Conservation (phyloP, 495 filamentous ascomycete genomes). For the Wilcoxina mikolae region DNA sequence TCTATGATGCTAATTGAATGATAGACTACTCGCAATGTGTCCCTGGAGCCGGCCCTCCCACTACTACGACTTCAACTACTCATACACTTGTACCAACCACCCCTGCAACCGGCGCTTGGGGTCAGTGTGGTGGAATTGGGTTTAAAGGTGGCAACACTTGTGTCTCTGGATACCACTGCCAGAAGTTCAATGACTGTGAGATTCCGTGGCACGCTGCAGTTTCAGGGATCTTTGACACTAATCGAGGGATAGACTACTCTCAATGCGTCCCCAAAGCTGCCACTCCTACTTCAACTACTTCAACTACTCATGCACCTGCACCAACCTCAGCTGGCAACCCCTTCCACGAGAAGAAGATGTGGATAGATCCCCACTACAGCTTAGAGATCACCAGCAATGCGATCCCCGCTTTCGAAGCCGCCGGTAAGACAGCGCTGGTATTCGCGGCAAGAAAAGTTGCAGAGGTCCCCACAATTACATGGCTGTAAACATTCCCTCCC, state of each 20-base stretch:
- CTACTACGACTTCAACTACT: not conserved
- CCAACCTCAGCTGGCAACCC: conserved; percentile 33
- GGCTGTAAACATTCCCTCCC: conserved; percentile 41
- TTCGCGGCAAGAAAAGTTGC: conserved; percentile 39
- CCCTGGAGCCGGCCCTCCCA: conserved; percentile 4
- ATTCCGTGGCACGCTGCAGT: too few relatives aligned
- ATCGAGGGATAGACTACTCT: conserved; percentile 12
- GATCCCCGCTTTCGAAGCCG: conserved; percentile 38
- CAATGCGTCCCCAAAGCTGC: conserved; percentile 15
- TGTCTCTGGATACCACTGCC: too few relatives aligned
- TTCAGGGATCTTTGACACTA: too few relatives aligned
- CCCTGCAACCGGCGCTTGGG: not conserved
- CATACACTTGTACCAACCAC: not conserved
- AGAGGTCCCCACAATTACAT: conserved; percentile 52
- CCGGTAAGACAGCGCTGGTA: conserved; percentile 28
- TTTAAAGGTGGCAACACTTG: too few relatives aligned
- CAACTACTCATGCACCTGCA: conserved; percentile 11
- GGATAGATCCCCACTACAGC: conserved; percentile 41
- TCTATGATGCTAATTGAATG: not conserved
- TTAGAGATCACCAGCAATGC: conserved; percentile 38
- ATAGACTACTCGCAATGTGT: conserved; percentile 18
- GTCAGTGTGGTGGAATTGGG: too few relatives aligned
- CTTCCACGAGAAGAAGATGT: conserved; percentile 37
- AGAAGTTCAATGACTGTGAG: too few relatives aligned
- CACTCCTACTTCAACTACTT: conserved; percentile 6